Evolutionary conservation across 306 rosid genomes (phyloP).

Genomic region (Gastrolobium bilobum): DNA sequence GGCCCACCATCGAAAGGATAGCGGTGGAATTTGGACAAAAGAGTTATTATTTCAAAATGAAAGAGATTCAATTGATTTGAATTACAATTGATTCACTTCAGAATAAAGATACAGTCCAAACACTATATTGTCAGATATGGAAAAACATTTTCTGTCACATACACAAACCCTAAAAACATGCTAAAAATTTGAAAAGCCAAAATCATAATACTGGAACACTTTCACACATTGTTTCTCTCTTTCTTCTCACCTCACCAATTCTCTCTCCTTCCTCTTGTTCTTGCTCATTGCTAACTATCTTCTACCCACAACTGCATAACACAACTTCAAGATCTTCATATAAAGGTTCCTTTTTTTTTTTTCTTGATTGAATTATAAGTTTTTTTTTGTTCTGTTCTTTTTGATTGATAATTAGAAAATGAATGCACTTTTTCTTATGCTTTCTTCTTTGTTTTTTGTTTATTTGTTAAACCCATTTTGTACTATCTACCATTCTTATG

Average conservation of each 20-base stretch:
- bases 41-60: slow-evolving; percentile 54
- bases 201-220: neutral
- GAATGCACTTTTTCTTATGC: neutral
- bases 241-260: neutral
- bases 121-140: neutral
- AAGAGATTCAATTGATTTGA: slow-evolving; percentile 8
- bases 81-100: neutral
- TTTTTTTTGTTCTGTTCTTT: neutral
- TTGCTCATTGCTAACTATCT: neutral
- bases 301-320: neutral
- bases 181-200: slow-evolving; percentile 8
- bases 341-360: slow-evolving; percentile 36
- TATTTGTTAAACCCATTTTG: neutral
- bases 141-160: neutral
- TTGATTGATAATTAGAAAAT: neutral
- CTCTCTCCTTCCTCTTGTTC: neutral
- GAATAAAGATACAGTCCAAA: too few relatives aligned
- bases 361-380: neutral
- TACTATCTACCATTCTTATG: neutral
- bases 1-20: slow-evolving; percentile 53
- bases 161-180: slow-evolving; percentile 22
- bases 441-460: neutral
- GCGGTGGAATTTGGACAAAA: slow-evolving; percentile 76
- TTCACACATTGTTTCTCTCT: neutral
- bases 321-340: slow-evolving; percentile 31